Percentiles rank a stretch among this genome's conserved stretches.
phyloP scores from a whole-genome alignment of 148 eudicot genomes.

The Chenopodium formosanum region DNA sequence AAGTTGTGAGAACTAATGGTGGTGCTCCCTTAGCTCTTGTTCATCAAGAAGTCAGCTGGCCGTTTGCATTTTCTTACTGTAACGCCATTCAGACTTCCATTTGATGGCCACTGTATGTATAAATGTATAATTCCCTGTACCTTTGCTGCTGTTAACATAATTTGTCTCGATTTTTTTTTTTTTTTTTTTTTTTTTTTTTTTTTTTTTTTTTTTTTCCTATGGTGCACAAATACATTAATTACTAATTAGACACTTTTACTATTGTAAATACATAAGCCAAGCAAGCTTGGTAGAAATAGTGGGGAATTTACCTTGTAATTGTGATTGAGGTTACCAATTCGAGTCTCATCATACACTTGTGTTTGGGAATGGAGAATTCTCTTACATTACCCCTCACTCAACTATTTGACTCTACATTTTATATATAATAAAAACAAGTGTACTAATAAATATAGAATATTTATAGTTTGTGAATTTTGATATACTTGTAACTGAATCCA shows the following conservation, averaged over 20 bases:
- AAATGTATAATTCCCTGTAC: conserved; percentile 7
- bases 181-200: background rate
- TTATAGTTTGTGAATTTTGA: too few relatives aligned
- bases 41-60: conserved; percentile 3
- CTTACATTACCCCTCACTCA: too few relatives aligned
- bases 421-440: too few relatives aligned
- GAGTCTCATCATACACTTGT: too few relatives aligned
- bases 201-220: background rate
- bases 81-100: background rate
- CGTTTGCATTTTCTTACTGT: background rate
- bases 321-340: too few relatives aligned
- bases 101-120: background rate
- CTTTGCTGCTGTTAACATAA: conserved; percentile 5
- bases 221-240: background rate
- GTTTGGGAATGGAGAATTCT: too few relatives aligned
- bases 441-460: too few relatives aligned
- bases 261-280: background rate
- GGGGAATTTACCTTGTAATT: too few relatives aligned
- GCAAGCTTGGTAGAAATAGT: too few relatives aligned
- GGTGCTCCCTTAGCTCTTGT: conserved; percentile 2
- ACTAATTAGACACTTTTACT: background rate
- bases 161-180: background rate
- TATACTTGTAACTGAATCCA: too few relatives aligned
- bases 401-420: too few relatives aligned
- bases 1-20: conserved; percentile 17